A percentile compares a stretch with the other conserved stretches of the same genome.
Evolutionary conservation across 148 eudicot species (phyloP).

Genomic region (Heliamphora exappendiculata): DNA sequence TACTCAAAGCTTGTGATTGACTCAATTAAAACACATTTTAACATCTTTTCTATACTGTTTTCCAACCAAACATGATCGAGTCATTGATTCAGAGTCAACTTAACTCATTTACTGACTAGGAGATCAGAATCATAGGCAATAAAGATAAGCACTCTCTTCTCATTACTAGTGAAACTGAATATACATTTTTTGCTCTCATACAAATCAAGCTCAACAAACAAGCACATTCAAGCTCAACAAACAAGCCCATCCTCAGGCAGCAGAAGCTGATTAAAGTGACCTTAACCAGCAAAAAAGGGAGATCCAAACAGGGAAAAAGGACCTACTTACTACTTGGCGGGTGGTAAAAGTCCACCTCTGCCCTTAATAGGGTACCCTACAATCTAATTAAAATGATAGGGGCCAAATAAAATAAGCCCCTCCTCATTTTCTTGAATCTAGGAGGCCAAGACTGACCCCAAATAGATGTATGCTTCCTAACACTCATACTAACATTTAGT

Average conservation of each 20-base stretch:
- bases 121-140: no score
- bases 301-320: neutral
- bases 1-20: no score
- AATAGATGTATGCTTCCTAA: neutral
- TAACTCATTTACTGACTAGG: no score
- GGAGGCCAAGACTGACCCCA: neutral
- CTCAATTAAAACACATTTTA: no score
- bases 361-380: slow-evolving; percentile 14
- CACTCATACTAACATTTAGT: neutral
- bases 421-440: neutral
- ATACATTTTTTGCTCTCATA: neutral
- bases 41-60: no score
- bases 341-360: slow-evolving; percentile 21
- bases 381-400: neutral
- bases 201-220: neutral
- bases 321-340: slow-evolving; percentile 10
- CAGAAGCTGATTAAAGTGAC: slow-evolving; percentile 5
- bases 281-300: neutral
- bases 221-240: no score
- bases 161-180: neutral
- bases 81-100: no score
- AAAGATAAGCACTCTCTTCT: no score
- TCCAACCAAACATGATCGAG: no score
- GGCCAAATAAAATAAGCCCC: slow-evolving; percentile 16
- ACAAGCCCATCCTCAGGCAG: no score